phyloP scores from a whole-genome alignment of 352 stramenopile species.

The Peronosclerospora sorghi region DNA sequence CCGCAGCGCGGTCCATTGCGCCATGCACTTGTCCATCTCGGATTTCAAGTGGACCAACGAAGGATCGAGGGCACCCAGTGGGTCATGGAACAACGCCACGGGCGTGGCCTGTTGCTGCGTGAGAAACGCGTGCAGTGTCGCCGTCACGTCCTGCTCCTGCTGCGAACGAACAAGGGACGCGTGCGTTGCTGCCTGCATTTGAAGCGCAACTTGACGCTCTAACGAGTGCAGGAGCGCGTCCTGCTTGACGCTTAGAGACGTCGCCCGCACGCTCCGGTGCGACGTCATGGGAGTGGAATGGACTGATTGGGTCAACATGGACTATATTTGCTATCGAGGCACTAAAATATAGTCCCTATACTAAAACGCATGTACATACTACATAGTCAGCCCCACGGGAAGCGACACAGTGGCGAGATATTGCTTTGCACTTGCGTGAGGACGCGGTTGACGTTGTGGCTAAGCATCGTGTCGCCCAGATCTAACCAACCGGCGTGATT shows the following conservation, averaged over 20 bases:
- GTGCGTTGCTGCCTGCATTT: constrained; percentile 33
- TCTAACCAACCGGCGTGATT: no score
- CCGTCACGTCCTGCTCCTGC: constrained; percentile 3
- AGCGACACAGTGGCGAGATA: no score
- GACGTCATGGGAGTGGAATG: no score
- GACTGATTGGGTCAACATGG: no score
- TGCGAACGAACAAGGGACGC: constrained; percentile 25
- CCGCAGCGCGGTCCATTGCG: constrained; percentile 33
- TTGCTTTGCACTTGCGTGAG: no score
- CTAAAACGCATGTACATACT: no score
- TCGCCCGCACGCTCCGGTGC: constrained; percentile 34
- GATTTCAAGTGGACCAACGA: constrained; percentile 17
- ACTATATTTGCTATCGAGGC: no score
- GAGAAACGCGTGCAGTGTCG: constrained; percentile 39
- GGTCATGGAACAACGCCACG: background rate
- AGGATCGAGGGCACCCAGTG: constrained; percentile 10
- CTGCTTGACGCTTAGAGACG: constrained; percentile 31
- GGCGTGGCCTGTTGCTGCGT: constrained; percentile 1
- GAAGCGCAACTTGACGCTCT: constrained; percentile 48
- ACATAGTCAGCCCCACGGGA: no score
- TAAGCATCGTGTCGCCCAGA: no score
- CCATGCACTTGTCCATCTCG: constrained; percentile 21
- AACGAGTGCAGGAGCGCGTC: constrained; percentile 43
- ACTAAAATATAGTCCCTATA: no score
- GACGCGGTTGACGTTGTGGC: no score